Evolutionary conservation across 441 rosid species (phyloP).

Genomic region (Populus hybrid): DNA sequence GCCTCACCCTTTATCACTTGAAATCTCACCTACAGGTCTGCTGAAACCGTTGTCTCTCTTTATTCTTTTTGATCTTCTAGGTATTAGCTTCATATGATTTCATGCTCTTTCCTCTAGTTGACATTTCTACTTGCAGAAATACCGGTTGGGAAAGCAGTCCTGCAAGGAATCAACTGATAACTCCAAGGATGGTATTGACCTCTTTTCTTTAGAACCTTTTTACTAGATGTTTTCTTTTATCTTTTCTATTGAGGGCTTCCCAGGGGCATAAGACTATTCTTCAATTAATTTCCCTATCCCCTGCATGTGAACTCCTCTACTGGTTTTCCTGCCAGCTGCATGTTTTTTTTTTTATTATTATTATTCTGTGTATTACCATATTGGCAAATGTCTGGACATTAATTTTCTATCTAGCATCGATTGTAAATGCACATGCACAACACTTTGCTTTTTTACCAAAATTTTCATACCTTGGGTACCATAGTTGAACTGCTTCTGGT

Average conservation of each 20-base stretch:
- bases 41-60: conserved; percentile 1
- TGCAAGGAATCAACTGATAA: conserved; percentile 73
- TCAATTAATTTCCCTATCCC: neutral
- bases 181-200: conserved; percentile 74
- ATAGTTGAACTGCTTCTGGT: neutral
- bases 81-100: neutral
- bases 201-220: conserved; percentile 11
- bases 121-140: conserved; percentile 54
- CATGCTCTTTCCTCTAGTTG: neutral
- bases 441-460: neutral
- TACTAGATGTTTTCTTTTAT: neutral
- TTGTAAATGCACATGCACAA: too few relatives aligned
- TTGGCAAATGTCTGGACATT: neutral
- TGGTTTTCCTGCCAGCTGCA: neutral
- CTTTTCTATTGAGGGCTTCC: neutral
- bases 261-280: neutral
- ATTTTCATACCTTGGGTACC: neutral
- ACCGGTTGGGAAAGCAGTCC: conserved; percentile 75
- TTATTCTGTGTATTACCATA: neutral
- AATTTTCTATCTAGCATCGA: neutral
- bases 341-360: too few relatives aligned
- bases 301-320: neutral
- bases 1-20: conserved; percentile 90
- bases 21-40: conserved; percentile 95
- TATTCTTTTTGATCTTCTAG: neutral